These are phyloP conservation scores for Mucor lusitanicus DNA, from an alignment of 371 early-diverging fungal species.

Conservation along the genomic window DNA sequence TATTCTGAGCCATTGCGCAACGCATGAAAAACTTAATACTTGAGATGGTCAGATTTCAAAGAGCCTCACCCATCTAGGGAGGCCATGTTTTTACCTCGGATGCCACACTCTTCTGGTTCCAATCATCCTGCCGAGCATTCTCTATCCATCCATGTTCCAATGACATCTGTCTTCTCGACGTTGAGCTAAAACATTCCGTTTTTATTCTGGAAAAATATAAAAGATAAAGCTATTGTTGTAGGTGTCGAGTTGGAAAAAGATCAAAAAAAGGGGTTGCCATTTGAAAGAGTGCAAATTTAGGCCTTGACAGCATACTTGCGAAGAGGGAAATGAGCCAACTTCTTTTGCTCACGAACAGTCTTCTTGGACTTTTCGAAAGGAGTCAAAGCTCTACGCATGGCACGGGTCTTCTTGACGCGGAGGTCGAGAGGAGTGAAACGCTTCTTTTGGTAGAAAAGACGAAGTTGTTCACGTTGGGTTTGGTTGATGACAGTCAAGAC, in stretches of 20 bases:
- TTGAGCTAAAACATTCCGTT: not conserved
- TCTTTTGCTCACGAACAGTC: conserved; percentile 83
- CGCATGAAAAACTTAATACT: not conserved
- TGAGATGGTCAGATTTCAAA: not conserved
- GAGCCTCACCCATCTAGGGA: not conserved
- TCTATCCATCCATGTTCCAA: no score
- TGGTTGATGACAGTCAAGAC: conserved; percentile 94
- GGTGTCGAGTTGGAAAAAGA: not conserved
- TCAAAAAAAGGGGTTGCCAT: not conserved
- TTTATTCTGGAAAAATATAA: not conserved
- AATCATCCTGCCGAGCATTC: no score
- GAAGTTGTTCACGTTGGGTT: conserved; percentile 83
- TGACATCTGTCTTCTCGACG: not conserved
- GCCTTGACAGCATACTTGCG: conserved; percentile 90
- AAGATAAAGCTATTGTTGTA: not conserved
- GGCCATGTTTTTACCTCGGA: no score
- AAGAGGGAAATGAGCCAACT: conserved; percentile 81
- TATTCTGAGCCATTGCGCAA: not conserved
- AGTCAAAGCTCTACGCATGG: conserved; percentile 94
- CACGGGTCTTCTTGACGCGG: conserved; percentile 96
- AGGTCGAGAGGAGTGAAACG: conserved; percentile 92
- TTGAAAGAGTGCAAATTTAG: conserved; percentile 41
- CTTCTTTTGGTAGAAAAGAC: conserved; percentile 85
- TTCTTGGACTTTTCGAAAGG: conserved; percentile 68
- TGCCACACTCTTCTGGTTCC: no score